Evolutionary conservation across 2,329 filamentous ascomycete genomes (phyloP), one percentile per base, ranked within the genome.

Genomic region (Fusarium camptoceras): DNA sequence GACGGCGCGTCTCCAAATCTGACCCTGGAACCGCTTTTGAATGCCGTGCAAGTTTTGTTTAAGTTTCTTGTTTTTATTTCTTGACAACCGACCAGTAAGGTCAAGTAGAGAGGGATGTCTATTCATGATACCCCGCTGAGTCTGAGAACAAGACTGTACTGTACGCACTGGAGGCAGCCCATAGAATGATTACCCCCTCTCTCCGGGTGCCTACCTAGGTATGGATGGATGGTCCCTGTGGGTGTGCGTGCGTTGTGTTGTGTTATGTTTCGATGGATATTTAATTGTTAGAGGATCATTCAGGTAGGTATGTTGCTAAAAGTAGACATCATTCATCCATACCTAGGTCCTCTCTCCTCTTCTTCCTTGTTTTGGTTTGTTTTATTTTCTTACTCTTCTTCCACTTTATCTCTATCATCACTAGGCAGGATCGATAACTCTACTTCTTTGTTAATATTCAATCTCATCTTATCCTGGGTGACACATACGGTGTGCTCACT

Each of bases 41-140:
- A 43, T 57, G 39, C 31, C 22, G 39, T 42, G 41, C 34, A 46
- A 44, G 24, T 25, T 57, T 57, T 58, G 53, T 64, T 41, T 56
- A 28, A 27, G 41, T 64, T 70, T 70, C 63, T 39, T 68, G 57
- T 34, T 70, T 63, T 25, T 20, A 27, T 53, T 46, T 37, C 25
- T 59, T 16, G 24, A 44, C 55, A 47, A 39, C 49, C 49, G 9
- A 10, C 41, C 22, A 24, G 41, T 43, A 43, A 43, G 9, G 34
- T 37, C 18, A 7, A 24, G 41, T 43, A 22, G 41, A 43, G 41
- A 20, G 22, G 24, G 39, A 43, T 16, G 41, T 10, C 31, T 25
- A 25, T 51, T 42, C 49, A 41, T 41, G 31, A 41, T 51, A 41
- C 49, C 49, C 31, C 31, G 34, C 49, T 51, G 34, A 18, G 20